A percentile compares a stretch with the other conserved stretches of the same genome.
Conservation (phyloP, 2,329 filamentous ascomycete species). For the Phyllosticta capitalensis region DNA sequence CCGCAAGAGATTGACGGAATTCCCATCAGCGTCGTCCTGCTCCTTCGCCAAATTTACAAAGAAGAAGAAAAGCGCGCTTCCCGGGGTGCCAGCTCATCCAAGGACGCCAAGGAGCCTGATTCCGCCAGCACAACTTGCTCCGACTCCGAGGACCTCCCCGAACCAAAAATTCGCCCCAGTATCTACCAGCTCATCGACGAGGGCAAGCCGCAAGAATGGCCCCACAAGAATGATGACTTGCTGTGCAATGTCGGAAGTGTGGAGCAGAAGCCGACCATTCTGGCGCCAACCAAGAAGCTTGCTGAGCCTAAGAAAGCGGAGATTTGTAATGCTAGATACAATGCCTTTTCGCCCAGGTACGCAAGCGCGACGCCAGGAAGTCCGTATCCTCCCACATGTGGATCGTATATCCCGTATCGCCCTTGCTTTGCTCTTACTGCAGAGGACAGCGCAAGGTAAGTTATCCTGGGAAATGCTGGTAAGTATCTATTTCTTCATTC, state of each 20-base stretch:
- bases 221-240: not conserved
- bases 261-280: not conserved
- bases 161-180: not conserved
- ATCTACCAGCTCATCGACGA: not conserved
- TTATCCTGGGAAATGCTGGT: too few species aligned
- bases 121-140: not conserved
- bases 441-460: too few species aligned
- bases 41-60: not conserved
- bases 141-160: not conserved
- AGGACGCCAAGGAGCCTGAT: not conserved
- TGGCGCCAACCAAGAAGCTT: not conserved
- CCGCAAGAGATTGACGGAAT: not conserved
- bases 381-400: too few species aligned
- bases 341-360: too few species aligned
- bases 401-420: too few species aligned
- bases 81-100: not conserved
- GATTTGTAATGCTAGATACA: too few species aligned
- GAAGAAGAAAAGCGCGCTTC: not conserved
- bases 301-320: not conserved
- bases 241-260: not conserved
- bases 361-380: too few species aligned
- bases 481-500: too few species aligned
- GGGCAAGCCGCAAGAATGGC: not conserved
- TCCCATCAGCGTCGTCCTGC: not conserved
- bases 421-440: too few species aligned